Base-by-base conservation (phyloP, 106 monocot genomes). In the Gastrodia elata region DNA sequence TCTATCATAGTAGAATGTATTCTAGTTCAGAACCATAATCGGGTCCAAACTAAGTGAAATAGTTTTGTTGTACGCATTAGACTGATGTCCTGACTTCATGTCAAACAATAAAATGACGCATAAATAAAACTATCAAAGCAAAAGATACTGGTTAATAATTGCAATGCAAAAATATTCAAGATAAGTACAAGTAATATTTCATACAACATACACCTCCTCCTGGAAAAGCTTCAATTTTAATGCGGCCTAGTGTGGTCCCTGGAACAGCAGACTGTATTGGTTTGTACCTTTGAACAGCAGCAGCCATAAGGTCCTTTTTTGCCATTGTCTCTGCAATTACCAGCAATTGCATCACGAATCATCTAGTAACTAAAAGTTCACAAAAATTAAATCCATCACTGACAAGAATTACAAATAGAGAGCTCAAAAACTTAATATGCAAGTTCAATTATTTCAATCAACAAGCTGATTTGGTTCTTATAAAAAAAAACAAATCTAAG, bases 211-310 rank as follows among this genome's bases (percentile, higher is more conserved):
- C 96, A 74, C 96, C 93, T 78, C 82, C 88, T 83, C 87, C 88
- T 74, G 83, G 86, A 82, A 98, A 98, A 38, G 97, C 93, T 72
- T 98, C 86, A 72, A 98, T 93, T 79, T 88, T 84, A 76, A 98
- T 98, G 71, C 93, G 97, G 15, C 97, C 97, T 36, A 98, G 74
- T 38, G 97, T 98, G 55, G 97, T 98, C 82, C 97, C 97, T 59
- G 97, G 97, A 79, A 98, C 97, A 84, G 97, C 91, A 75, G 97
- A 98, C 68, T 98, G 97, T 69, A 98, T 87, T 49, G 91, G 93
- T 72, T 88, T 93, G 75, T 98, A 98, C 56, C 88, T 98, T 59
- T 88, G 80, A 79, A 93, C 98, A 76, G 98, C 93, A 77, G 93
- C 98, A 79, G 98, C 98, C 37, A 88, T 82, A 68, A 91, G 91